Conservation (phyloP, 139 green algal genomes). For the Picochlorum sp. region DNA sequence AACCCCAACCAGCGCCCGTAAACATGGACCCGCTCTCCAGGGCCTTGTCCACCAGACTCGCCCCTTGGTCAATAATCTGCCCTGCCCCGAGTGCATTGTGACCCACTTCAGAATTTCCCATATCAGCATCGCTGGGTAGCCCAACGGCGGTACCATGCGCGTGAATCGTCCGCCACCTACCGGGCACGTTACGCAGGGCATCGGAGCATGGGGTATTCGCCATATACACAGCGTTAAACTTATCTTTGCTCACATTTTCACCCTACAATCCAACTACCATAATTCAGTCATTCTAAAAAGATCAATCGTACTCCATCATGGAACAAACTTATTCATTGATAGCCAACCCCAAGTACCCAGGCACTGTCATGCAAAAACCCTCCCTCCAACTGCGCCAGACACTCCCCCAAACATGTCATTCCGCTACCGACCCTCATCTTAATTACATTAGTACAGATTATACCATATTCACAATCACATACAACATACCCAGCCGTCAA, state of each 20-base stretch:
- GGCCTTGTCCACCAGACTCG: constrained; percentile 81
- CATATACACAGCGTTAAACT: constrained; percentile 68
- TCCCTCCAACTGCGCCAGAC: too few species aligned
- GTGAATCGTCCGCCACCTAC: constrained; percentile 38
- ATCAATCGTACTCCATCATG: too few species aligned
- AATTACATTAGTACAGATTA: too few species aligned
- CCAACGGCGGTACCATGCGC: constrained; percentile 88
- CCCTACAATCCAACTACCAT: constrained; percentile 18
- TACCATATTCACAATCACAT: neutral
- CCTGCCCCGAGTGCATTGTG: constrained; percentile 91
- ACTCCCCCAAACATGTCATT: too few species aligned
- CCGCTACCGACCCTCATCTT: too few species aligned
- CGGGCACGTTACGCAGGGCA: constrained; percentile 35
- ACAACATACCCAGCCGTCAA: constrained; percentile 32
- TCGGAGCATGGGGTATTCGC: constrained; percentile 68
- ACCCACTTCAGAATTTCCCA: constrained; percentile 81
- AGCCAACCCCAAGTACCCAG: too few species aligned
- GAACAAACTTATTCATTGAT: too few species aligned
- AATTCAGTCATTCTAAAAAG: too few species aligned
- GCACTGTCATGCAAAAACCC: too few species aligned
- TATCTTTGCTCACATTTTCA: constrained; percentile 62
- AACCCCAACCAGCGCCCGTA: constrained; percentile 20
- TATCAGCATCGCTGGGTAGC: constrained; percentile 84
- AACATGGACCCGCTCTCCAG: constrained; percentile 73
- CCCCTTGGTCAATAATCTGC: constrained; percentile 87